These are phyloP conservation scores for Serpula lacrymans DNA, from an alignment of 768 basidiomycete genomes.

Conservation along the genomic window DNA sequence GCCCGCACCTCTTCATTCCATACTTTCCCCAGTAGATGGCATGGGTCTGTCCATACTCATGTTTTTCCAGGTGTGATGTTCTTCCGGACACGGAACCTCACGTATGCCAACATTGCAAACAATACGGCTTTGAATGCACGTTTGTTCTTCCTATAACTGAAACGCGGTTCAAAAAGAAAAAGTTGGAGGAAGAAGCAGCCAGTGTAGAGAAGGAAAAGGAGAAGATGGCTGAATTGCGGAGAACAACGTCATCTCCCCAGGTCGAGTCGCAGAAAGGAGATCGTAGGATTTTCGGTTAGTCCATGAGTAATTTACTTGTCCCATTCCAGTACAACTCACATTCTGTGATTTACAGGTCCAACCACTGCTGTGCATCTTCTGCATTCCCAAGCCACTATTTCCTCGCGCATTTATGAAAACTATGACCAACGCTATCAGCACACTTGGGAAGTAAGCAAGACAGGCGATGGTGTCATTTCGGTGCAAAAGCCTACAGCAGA, in stretches of 20 bases:
- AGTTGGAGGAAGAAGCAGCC: slow-evolving; percentile 65
- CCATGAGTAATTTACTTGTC: slow-evolving; percentile 6
- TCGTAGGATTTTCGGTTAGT: slow-evolving; percentile 60
- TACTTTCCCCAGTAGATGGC: slow-evolving; percentile 7
- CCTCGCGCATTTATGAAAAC: slow-evolving; percentile 78
- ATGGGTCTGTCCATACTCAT: background rate
- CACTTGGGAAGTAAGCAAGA: slow-evolving; percentile 79
- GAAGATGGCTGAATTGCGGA: slow-evolving; percentile 21
- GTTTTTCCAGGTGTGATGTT: slow-evolving; percentile 68
- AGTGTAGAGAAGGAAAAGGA: slow-evolving; percentile 36
- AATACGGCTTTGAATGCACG: slow-evolving; percentile 91
- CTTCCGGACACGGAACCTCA: slow-evolving; percentile 74
- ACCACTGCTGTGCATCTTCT: slow-evolving; percentile 84
- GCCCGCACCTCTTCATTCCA: background rate
- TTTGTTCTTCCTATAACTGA: slow-evolving; percentile 99
- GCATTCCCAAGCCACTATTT: slow-evolving; percentile 86
- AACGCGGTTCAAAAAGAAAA: slow-evolving; percentile 98
- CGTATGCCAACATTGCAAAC: slow-evolving; percentile 91
- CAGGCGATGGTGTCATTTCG: slow-evolving; percentile 85
- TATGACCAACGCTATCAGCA: slow-evolving; percentile 90
- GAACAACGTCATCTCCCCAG: slow-evolving; percentile 42
- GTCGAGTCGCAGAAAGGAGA: slow-evolving; percentile 51
- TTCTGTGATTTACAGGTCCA: slow-evolving; percentile 59
- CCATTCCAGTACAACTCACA: slow-evolving; percentile 9
- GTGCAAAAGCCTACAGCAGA: slow-evolving; percentile 62